These are phyloP conservation scores for Penicillium paneum DNA, from an alignment of 2,329 filamentous ascomycete genomes.

Conservation along the genomic window DNA sequence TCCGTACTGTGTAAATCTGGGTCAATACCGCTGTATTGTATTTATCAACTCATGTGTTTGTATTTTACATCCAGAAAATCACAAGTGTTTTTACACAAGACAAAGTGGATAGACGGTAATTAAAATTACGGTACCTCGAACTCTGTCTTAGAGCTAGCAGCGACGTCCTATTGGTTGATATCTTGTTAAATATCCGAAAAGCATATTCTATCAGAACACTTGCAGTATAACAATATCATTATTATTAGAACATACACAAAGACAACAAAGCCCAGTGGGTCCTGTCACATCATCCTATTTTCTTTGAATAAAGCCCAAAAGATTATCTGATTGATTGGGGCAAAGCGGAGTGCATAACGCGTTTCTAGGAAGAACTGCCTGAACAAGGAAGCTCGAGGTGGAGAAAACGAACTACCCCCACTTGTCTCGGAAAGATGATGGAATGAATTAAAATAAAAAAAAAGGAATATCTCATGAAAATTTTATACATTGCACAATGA, in stretches of 20 bases:
- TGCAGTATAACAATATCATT: neutral
- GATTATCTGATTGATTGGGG: conserved; percentile 6
- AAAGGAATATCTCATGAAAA: neutral
- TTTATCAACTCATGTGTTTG: rapidly evolving
- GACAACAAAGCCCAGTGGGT: neutral
- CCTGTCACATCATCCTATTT: neutral
- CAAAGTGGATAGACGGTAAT: too few species aligned
- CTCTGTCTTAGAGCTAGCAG: too few species aligned
- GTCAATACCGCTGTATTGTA: neutral
- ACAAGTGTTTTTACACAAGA: neutral
- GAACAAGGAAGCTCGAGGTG: neutral
- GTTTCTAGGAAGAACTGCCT: neutral
- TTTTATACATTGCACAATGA: conserved; percentile 4
- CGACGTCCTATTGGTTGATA: neutral
- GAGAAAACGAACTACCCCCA: neutral
- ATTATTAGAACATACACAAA: neutral
- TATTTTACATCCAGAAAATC: neutral
- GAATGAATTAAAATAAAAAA: neutral
- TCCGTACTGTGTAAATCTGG: neutral
- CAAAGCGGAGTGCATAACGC: neutral
- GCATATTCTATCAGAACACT: neutral
- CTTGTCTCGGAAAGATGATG: neutral
- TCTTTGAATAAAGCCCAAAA: neutral
- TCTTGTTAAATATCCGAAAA: neutral
- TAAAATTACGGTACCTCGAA: neutral